These are phyloP conservation scores for Helotiales sp. DNA, from an alignment of 2,329 filamentous ascomycete genomes.

Conservation along the genomic window DNA sequence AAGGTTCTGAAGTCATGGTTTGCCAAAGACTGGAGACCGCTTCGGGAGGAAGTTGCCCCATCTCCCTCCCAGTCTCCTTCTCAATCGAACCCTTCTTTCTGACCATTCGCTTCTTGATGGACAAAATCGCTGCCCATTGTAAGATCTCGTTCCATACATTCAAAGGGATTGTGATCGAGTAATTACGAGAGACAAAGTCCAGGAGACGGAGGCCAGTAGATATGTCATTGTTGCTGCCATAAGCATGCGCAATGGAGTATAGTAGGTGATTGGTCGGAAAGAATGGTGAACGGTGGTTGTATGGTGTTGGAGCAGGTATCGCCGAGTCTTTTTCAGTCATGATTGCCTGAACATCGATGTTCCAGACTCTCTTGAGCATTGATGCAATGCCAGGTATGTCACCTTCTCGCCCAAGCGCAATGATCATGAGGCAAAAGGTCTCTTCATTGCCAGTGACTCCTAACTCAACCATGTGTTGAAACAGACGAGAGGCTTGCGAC, in stretches of 20 bases:
- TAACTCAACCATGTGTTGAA: constrained; percentile 47
- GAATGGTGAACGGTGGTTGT: constrained; percentile 51
- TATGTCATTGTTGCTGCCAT: constrained; percentile 66
- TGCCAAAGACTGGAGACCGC: constrained; percentile 29
- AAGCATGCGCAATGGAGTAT: constrained; percentile 65
- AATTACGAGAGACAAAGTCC: constrained; percentile 60
- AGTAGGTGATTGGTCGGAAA: constrained; percentile 61
- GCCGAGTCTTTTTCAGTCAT: constrained; percentile 9
- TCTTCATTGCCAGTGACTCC: constrained; percentile 48
- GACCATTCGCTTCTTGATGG: constrained; percentile 21
- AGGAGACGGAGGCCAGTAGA: constrained; percentile 58
- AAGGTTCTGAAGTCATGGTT: constrained; percentile 32
- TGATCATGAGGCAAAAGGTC: constrained; percentile 53
- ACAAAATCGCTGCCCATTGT: constrained; percentile 64
- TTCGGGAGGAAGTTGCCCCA: constrained; percentile 20
- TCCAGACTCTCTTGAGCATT: constrained; percentile 54
- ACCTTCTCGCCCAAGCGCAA: constrained; percentile 52
- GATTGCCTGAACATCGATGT: constrained; percentile 38
- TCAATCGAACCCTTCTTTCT: neutral
- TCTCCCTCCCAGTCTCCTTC: constrained; percentile 2
- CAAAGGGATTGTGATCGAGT: constrained; percentile 55
- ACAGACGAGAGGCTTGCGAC: constrained; percentile 33
- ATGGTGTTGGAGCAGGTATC: constrained; percentile 38
- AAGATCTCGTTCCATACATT: constrained; percentile 67
- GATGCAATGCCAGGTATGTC: constrained; percentile 46